Evolutionary conservation across 2,329 filamentous ascomycete species (phyloP).

Genomic region (Ascochyta lentis): DNA sequence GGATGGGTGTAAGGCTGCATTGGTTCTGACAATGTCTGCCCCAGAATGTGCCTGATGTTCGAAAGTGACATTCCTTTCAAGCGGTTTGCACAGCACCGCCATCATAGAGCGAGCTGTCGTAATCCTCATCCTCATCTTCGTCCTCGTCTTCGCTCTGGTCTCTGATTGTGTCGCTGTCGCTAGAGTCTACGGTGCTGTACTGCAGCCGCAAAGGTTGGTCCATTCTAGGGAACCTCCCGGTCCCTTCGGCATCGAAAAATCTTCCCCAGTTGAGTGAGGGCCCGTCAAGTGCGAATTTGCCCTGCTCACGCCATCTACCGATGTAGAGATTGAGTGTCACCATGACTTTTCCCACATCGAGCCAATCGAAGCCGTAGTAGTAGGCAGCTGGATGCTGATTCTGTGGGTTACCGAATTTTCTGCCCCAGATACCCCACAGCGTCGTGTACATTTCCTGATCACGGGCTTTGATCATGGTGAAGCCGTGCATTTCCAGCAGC

Average conservation of each 20-base stretch:
- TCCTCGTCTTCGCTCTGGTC: conserved; percentile 9
- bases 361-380: conserved; percentile 33
- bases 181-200: conserved; percentile 6
- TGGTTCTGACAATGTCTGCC: conserved; percentile 2
- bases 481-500: conserved; percentile 33
- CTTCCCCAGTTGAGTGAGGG: conserved; percentile 33
- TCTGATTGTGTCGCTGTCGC: neutral
- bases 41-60: neutral
- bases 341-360: conserved; percentile 32
- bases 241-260: conserved; percentile 20
- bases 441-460: conserved; percentile 21
- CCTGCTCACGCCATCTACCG: conserved; percentile 38
- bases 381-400: conserved; percentile 11
- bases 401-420: conserved; percentile 15
- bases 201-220: conserved; percentile 11
- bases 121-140: neutral
- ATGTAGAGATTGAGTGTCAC: conserved; percentile 40
- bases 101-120: conserved; percentile 6
- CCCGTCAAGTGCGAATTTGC: conserved; percentile 30
- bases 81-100: conserved; percentile 8
- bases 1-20: neutral
- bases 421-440: conserved; percentile 29
- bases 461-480: conserved; percentile 21
- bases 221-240: conserved; percentile 12
- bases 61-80: conserved; percentile 1